Conservation (phyloP, 2,329 filamentous ascomycete species). For the Penicillium sp. region DNA sequence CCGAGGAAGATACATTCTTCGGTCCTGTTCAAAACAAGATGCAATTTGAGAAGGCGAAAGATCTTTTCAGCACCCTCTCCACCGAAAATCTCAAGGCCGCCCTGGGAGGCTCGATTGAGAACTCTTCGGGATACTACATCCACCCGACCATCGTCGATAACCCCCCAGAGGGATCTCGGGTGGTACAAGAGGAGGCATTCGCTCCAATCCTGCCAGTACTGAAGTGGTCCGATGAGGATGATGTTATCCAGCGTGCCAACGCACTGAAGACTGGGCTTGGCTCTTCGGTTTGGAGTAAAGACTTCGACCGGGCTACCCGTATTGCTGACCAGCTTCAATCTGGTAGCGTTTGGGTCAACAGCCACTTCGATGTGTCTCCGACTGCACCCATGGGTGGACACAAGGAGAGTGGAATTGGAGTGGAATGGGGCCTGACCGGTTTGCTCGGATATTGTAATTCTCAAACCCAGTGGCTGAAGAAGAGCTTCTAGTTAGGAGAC, state of each 20-base stretch:
- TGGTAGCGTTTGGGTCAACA: conserved; percentile 64
- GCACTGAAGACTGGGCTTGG: conserved; percentile 56
- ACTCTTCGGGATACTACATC: conserved; percentile 58
- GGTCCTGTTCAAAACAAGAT: conserved; percentile 66
- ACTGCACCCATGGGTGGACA: conserved; percentile 52
- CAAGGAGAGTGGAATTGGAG: conserved; percentile 55
- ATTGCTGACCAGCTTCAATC: conserved; percentile 59
- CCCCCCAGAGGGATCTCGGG: conserved; percentile 56
- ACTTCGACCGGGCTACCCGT: conserved; percentile 52
- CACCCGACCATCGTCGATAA: conserved; percentile 61
- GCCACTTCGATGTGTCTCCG: conserved; percentile 34
- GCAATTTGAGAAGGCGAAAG: conserved; percentile 64
- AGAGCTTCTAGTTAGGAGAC: conserved; percentile 9
- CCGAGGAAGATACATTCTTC: conserved; percentile 51
- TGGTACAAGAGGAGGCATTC: conserved; percentile 64
- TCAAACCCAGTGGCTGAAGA: conserved; percentile 37
- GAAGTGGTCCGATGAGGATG: conserved; percentile 62
- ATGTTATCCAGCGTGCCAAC: conserved; percentile 61
- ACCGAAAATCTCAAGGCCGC: conserved; percentile 56
- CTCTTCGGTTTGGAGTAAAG: conserved; percentile 60
- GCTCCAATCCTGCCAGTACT: conserved; percentile 66
- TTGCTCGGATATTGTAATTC: conserved; percentile 45
- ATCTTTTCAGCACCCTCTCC: conserved; percentile 59
- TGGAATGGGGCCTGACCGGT: conserved; percentile 49
- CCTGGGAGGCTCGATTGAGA: conserved; percentile 50